phyloP scores from a whole-genome alignment of 352 stramenopile species.

The Phytophthora tubulina region DNA sequence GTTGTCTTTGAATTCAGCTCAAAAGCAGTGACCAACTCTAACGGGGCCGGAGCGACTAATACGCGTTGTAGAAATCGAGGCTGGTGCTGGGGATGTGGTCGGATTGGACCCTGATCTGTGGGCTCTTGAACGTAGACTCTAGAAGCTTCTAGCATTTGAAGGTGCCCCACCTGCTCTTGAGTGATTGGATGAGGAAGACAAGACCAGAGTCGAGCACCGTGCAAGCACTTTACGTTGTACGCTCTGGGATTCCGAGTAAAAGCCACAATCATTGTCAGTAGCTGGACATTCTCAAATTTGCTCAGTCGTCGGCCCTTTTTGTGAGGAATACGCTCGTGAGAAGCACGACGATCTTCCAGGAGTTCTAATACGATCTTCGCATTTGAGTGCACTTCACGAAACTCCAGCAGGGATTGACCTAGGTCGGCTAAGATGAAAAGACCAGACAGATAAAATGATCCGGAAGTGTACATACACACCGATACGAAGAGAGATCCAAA shows the following conservation, averaged over 20 bases:
- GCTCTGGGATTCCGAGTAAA: conserved; percentile 6
- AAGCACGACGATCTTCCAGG: neutral
- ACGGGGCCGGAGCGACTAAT: neutral
- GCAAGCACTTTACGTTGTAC: neutral
- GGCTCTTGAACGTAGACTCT: neutral
- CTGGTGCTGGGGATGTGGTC: neutral
- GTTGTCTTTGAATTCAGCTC: neutral
- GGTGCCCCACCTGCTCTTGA: neutral
- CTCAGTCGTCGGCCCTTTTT: neutral
- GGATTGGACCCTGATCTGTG: neutral
- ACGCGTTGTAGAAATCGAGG: conserved; percentile 5
- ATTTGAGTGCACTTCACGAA: conserved; percentile 8
- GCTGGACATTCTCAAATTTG: neutral
- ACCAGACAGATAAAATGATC: neutral
- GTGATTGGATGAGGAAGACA: conserved; percentile 6
- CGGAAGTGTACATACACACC: conserved; percentile 20
- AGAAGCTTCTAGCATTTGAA: neutral
- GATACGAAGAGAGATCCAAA: neutral
- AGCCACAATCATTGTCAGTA: neutral
- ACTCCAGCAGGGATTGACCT: conserved; percentile 10
- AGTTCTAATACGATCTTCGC: neutral
- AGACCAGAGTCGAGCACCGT: neutral
- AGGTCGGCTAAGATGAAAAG: neutral
- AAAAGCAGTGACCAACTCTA: neutral
- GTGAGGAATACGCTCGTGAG: neutral